A percentile compares a stretch with the other conserved stretches of the same genome.
These are phyloP conservation scores for Pseudocercospora eumusae DNA, from an alignment of 2,329 filamentous ascomycete genomes.

Conservation along the genomic window DNA sequence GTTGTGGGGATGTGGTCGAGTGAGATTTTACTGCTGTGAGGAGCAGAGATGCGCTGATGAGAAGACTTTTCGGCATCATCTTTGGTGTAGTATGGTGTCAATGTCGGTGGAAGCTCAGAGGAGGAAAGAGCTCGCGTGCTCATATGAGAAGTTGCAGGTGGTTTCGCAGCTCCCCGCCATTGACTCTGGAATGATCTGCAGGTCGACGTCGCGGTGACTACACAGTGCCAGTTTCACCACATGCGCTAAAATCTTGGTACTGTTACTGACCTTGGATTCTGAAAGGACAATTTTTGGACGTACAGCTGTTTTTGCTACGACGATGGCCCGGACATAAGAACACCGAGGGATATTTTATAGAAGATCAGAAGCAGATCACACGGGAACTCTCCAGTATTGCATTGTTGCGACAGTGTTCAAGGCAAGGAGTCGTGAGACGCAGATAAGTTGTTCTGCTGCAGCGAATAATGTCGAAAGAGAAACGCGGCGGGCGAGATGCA, in stretches of 20 bases:
- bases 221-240: slow-evolving; percentile 2
- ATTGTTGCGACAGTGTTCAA: not conserved
- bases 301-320: not conserved
- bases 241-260: not conserved
- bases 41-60: not conserved
- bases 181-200: slow-evolving; percentile 10
- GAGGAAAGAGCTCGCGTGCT: slow-evolving; percentile 27
- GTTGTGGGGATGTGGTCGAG: slow-evolving; percentile 7
- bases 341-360: too few relatives aligned
- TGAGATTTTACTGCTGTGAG: not conserved
- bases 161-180: slow-evolving; percentile 14
- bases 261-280: not conserved
- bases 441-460: not conserved
- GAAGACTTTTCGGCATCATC: slow-evolving; percentile 4
- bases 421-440: not conserved
- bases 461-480: not conserved
- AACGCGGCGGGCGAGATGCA: not conserved
- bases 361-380: not conserved
- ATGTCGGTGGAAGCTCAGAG: not conserved
- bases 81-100: not conserved
- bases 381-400: not conserved
- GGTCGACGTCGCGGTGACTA: slow-evolving; percentile 31
- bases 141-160: not conserved
- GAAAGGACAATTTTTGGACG: not conserved
- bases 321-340: not conserved